phyloP scores from a whole-genome alignment of 495 filamentous ascomycete genomes.

The Beverwykella pulmonaria region DNA sequence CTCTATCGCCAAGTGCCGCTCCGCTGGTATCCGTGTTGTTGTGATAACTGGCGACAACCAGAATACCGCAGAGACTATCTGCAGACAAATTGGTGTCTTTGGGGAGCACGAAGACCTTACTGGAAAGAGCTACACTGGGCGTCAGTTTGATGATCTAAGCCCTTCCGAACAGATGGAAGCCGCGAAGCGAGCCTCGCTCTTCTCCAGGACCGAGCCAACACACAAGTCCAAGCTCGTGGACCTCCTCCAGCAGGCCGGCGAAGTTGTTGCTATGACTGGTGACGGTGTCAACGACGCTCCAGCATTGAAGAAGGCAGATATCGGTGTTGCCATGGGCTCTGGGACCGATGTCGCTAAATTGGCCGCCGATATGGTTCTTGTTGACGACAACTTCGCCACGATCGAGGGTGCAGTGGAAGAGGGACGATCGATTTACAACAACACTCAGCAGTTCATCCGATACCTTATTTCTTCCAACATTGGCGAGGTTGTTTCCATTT shows the following conservation, averaged over 20 bases:
- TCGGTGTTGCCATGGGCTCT: constrained; percentile 98
- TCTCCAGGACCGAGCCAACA: constrained; percentile 93
- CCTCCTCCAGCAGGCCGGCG: constrained; percentile 85
- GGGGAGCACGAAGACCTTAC: constrained; percentile 75
- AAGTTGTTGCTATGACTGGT: constrained; percentile 99
- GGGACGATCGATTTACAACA: constrained; percentile 98
- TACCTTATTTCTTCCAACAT: constrained; percentile 99
- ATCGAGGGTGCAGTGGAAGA: constrained; percentile 96
- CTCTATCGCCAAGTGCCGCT: constrained; percentile 84
- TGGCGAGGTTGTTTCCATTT: constrained; percentile 98
- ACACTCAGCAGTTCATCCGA: constrained; percentile 99
- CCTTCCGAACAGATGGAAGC: constrained; percentile 78
- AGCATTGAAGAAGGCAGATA: constrained; percentile 97
- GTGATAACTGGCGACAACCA: constrained; percentile 98
- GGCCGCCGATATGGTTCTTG: constrained; percentile 97
- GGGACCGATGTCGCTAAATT: constrained; percentile 97
- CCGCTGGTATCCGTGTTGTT: constrained; percentile 93
- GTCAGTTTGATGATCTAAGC: constrained; percentile 87
- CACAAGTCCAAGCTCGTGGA: constrained; percentile 98
- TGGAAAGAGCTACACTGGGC: constrained; percentile 93
- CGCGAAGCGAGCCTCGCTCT: constrained; percentile 82
- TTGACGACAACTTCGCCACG: constrained; percentile 98
- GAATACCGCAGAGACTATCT: constrained; percentile 96
- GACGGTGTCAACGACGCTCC: constrained; percentile 99
- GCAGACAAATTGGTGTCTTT: constrained; percentile 95